Base-by-base conservation (phyloP, 169 alveolate genomes). In the Eimeria maxima region DNA sequence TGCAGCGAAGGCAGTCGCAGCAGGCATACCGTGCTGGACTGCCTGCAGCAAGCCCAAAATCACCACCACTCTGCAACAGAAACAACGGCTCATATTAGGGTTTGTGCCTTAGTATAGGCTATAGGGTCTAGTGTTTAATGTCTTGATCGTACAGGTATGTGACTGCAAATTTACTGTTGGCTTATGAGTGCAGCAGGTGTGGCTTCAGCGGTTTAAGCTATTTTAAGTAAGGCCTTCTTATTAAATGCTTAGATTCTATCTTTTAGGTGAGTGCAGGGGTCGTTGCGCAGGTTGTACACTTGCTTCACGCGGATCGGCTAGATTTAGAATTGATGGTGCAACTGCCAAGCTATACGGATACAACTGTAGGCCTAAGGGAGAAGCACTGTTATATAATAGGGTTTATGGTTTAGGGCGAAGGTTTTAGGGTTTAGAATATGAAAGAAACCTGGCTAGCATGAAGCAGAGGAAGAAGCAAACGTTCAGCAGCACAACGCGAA, bases 1-100 rank as follows among this genome's bases (percentile, higher is more conserved):
- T n/a, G 95, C 90, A 38, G 95, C 87, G 53, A 91, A 91, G 81
- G 95, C 95, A 33, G 95, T 91, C 13, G 95, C 95, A 45, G 80
- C 83, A 18, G 86, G 95, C 95, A 91, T 55, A 42, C 87, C 95
- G 90, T 91, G 87, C 63, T 76, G 69, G 33, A 91, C 95, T 27
- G 87, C 69, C 67, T 91, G 86, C 91, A 91, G 45, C 91, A 91
- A 38, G 20, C 95, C 95, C 69, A 91, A 33, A 42, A 91, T 91
- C 29, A 91, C 83, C 84, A 91, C 65, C 90, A 74, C 86, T 47
- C 95, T 90, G 95, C 33, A 38, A 11, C 47, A 6, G 33, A 73
- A 73, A 42, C 84, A 60, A 24, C 73, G 55, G 6, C 33, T 20
- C 74, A 65, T 16, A 57, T 18, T 57, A 16, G 69, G 69, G 69